Evolutionary conservation across 2,329 filamentous ascomycete species (phyloP).

Genomic region (Sclerotinia spermophila): DNA sequence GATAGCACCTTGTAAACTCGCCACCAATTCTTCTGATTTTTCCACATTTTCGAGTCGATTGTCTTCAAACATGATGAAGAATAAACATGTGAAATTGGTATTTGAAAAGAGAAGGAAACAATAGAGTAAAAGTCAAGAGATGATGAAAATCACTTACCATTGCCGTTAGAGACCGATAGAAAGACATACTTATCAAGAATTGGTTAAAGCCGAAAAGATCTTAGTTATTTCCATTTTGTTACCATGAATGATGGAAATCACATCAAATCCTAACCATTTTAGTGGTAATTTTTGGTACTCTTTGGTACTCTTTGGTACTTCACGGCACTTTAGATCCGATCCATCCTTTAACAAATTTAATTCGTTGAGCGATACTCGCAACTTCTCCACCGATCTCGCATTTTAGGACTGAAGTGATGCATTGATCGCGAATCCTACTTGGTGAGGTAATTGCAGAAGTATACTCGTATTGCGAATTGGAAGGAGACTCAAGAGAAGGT

Average conservation of each 20-base stretch:
- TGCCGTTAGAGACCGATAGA: neutral
- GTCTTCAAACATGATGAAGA: conserved; percentile 28
- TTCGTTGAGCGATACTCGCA: neutral
- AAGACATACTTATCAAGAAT: neutral
- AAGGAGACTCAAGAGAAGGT: neutral
- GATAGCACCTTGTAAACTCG: conserved; percentile 22
- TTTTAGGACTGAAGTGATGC: neutral
- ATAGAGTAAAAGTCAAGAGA: neutral
- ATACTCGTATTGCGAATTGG: neutral
- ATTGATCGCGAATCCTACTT: neutral
- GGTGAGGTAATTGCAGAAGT: neutral
- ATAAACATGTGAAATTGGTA: conserved; percentile 21
- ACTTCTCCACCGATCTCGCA: neutral
- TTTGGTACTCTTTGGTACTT: no score
- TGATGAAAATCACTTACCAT: neutral
- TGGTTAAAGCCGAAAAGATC: neutral
- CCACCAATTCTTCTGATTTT: conserved; percentile 25
- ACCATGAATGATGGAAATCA: neutral
- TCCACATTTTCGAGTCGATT: conserved; percentile 24
- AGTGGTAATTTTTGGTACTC: neutral
- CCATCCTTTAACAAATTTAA: neutral
- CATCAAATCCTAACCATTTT: neutral
- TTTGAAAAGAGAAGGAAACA: neutral
- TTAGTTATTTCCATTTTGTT: neutral
- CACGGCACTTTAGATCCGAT: neutral